Evolutionary conservation across 1,284 basidiomycete species (phyloP).

Genomic region (Naganishia sp.): DNA sequence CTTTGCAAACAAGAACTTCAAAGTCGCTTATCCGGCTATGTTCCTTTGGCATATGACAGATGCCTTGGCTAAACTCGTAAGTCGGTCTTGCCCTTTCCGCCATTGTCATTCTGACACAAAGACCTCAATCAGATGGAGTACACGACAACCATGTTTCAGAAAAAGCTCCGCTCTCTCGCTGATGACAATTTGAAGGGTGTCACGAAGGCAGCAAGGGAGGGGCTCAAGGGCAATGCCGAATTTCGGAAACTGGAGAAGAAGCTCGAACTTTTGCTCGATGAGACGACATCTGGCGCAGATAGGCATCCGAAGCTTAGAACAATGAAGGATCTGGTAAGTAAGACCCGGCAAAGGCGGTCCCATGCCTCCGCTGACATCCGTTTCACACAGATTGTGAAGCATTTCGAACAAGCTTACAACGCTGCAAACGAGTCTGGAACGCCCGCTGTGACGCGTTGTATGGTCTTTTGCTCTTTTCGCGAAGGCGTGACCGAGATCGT

Average conservation of each 20-base stretch:
- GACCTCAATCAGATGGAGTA: constrained; percentile 68
- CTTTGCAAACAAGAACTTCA: constrained; percentile 39
- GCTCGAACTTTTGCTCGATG: constrained; percentile 47
- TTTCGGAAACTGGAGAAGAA: constrained; percentile 51
- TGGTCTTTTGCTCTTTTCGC: constrained; percentile 91
- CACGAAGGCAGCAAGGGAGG: constrained; percentile 47
- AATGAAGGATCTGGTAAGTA: constrained; percentile 64
- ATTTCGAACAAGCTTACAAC: constrained; percentile 68
- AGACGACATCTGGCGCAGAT: constrained; percentile 46
- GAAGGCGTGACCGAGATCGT: constrained; percentile 91
- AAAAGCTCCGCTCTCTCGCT: constrained; percentile 57
- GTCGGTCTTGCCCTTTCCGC: constrained; percentile 37
- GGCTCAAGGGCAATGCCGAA: constrained; percentile 42
- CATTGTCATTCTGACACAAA: neutral
- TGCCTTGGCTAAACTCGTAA: constrained; percentile 77
- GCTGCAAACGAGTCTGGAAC: constrained; percentile 57
- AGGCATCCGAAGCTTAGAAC: constrained; percentile 92
- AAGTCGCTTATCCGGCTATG: constrained; percentile 25
- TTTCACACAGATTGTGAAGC: constrained; percentile 61
- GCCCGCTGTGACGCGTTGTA: constrained; percentile 69
- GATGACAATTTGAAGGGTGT: constrained; percentile 26
- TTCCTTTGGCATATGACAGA: constrained; percentile 36
- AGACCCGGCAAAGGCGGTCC: neutral
- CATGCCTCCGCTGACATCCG: neutral
- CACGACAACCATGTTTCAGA: constrained; percentile 75